Base-by-base conservation (phyloP, 2,329 filamentous ascomycete genomes). In the Diaporthe velutina region DNA sequence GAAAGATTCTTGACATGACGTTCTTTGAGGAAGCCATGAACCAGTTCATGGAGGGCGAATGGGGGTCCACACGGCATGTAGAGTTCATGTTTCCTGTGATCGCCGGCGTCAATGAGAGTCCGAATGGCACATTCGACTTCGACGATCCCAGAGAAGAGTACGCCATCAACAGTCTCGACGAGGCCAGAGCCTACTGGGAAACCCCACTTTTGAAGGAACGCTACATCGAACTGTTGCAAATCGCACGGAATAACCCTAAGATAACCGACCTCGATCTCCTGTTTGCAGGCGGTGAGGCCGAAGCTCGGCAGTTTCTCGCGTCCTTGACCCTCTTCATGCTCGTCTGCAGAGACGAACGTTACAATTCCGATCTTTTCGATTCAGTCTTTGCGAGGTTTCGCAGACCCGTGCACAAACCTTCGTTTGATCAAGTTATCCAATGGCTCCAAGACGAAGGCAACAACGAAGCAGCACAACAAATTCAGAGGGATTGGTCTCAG, bases 321-420 rank as follows among this genome's bases (percentile, higher is more conserved):
- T 58, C 52, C 6, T 1, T 60, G 54, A 38, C 15, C 17, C 54
- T 71, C 12, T 71, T 71, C 33, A 25, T 2, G 3, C 30, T 58
- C n/a, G 10, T 45, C 22, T 48, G 55, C 54, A 9, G 28, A 17
- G 28, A 33, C 8, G 52, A 71, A 1, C 12, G 5, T 3, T 1
- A 15, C 2, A 17, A n/a, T 4, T 8, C 4, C 2, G 5, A 10
- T 1, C 4, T 22, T 17, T 35, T 58, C 19, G 12, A 60, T 1
- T 3, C 8, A 2, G 40, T 48, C 1, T 12, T 28, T 3, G 1
- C 1, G 12, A 60, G 12, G 19, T 48, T 35, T 4, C 6, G 6
- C 8, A 9, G 4, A 3, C 1, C 7, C 2, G 4, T 5, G 0
- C 15, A 30, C 17, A 30, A 2, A 2, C 19, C 3, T 25, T 40